Percentiles rank a stretch among this genome's conserved stretches.
Evolutionary conservation across 2,329 filamentous ascomycete genomes (phyloP).

Genomic region (Exophiala sideris): DNA sequence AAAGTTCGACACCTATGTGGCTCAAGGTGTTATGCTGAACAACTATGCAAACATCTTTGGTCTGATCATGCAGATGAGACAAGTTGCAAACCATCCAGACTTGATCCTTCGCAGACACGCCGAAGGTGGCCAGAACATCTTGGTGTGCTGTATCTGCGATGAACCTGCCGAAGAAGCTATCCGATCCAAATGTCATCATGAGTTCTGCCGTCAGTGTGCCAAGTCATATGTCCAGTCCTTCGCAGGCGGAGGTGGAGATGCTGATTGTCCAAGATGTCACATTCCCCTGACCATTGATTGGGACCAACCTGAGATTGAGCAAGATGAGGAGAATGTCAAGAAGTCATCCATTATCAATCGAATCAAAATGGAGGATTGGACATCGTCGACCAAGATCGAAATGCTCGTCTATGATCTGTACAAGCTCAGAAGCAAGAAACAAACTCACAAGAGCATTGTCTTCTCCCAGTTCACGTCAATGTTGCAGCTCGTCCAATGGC

Average conservation of each 20-base stretch:
- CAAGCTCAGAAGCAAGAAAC: constrained; percentile 84
- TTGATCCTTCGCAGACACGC: constrained; percentile 84
- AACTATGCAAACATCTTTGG: constrained; percentile 99
- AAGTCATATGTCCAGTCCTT: constrained; percentile 77
- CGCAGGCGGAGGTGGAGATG: constrained; percentile 53
- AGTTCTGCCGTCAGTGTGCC: constrained; percentile 80
- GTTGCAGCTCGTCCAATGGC: constrained; percentile 96
- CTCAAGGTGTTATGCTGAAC: constrained; percentile 88
- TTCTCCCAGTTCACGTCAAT: constrained; percentile 97
- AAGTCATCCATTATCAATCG: constrained; percentile 98
- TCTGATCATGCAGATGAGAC: constrained; percentile 98
- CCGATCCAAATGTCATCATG: constrained; percentile 85
- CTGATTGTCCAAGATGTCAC: constrained; percentile 81
- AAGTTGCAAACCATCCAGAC: constrained; percentile 95
- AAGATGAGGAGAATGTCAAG: constrained; percentile 81
- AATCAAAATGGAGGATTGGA: constrained; percentile 99
- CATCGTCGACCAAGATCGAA: constrained; percentile 96
- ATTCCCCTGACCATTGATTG: constrained; percentile 86
- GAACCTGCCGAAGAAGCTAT: constrained; percentile 94
- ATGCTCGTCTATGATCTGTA: constrained; percentile 92
- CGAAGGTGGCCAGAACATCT: constrained; percentile 81
- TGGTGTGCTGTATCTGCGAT: constrained; percentile 93
- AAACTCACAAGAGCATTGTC: constrained; percentile 93
- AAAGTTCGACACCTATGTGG: constrained; percentile 93
- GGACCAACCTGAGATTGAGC: constrained; percentile 91